These are phyloP conservation scores for Plasmopara muralis DNA, from an alignment of 352 stramenopile species.

Conservation along the genomic window DNA sequence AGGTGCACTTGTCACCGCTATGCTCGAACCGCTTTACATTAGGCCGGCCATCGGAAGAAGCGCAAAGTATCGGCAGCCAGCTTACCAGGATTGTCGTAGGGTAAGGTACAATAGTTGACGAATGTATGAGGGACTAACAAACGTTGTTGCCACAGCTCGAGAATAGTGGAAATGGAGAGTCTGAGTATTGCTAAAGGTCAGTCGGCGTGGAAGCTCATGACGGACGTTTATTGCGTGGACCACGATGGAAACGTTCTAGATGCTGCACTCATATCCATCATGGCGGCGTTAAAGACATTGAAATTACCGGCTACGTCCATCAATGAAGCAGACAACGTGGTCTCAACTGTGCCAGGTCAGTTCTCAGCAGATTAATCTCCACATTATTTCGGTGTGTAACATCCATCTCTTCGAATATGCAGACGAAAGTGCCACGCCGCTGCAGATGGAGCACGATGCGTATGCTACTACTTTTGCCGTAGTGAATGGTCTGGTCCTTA, in stretches of 20 bases:
- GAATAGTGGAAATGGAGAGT: slow-evolving; percentile 74
- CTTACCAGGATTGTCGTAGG: slow-evolving; percentile 64
- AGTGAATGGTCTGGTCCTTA: slow-evolving; percentile 44
- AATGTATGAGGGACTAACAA: not conserved
- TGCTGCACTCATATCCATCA: slow-evolving; percentile 57
- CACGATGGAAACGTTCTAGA: slow-evolving; percentile 81
- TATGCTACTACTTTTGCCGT: slow-evolving; percentile 66
- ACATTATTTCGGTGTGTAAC: not conserved
- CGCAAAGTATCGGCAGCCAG: slow-evolving; percentile 71
- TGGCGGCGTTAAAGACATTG: slow-evolving; percentile 61
- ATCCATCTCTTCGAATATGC: not conserved
- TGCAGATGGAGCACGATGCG: slow-evolving; percentile 52
- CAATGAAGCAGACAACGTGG: slow-evolving; percentile 60
- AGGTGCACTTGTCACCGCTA: slow-evolving; percentile 74
- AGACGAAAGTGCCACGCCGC: slow-evolving; percentile 44
- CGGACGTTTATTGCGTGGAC: slow-evolving; percentile 77
- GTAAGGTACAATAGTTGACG: slow-evolving; percentile 21
- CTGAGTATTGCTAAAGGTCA: slow-evolving; percentile 67
- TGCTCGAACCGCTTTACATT: slow-evolving; percentile 69
- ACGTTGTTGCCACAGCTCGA: slow-evolving; percentile 29
- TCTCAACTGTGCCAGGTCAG: slow-evolving; percentile 56
- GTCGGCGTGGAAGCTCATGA: slow-evolving; percentile 73
- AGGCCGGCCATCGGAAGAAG: slow-evolving; percentile 65
- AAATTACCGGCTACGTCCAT: slow-evolving; percentile 55
- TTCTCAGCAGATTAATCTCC: not conserved